Base-by-base conservation (phyloP, 768 basidiomycete species). In the Suillus hirtellus region DNA sequence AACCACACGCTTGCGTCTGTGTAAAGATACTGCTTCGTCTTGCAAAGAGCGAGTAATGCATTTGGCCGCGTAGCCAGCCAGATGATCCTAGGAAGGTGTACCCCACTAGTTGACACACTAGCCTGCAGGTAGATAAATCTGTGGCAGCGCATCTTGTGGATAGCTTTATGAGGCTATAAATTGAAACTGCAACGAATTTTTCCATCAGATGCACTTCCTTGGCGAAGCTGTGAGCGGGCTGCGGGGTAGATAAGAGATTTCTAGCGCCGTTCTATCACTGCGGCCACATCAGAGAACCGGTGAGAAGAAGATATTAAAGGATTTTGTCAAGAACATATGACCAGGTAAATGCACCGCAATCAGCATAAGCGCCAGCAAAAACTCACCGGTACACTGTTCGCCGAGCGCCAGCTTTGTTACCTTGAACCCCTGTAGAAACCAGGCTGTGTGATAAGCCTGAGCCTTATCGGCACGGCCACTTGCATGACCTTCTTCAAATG, bases 361-460 rank as follows among this genome's bases (percentile, higher is more conserved):
- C 31, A 31, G 31, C 31, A 31, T 31, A 31, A 31, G 4, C 31
- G 31, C 31, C 31, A 31, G 31, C 5, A 31, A 31, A 31, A 31
- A 31, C 31, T 31, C 31, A 31, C 31, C 31, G 31, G 31, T 31
- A 31, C 31, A 6, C 31, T 31, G 31, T 31, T 31, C 31, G 31
- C 31, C 31, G 31, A 6, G 31, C 31, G 31, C 50, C 8, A 31
- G 24, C 49, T 24, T 49, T 27, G 24, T 27, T 27, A 9, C 49
- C 15, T 24, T 14, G 49, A 24, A 49, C 24, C 24, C 46, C 21
- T 49, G 24, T 49, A 65, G 37, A 60, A 61, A 55, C 42, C 53
- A 62, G 60, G 60, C 35, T 52, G 24, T 47, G 66, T 31, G 49
- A 37, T 34, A 53, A 31, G 31, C 31, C 52, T 53, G 19, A 31